phyloP scores from a whole-genome alignment of 1,284 basidiomycete genomes.

The Moesziomyces aphidis region DNA sequence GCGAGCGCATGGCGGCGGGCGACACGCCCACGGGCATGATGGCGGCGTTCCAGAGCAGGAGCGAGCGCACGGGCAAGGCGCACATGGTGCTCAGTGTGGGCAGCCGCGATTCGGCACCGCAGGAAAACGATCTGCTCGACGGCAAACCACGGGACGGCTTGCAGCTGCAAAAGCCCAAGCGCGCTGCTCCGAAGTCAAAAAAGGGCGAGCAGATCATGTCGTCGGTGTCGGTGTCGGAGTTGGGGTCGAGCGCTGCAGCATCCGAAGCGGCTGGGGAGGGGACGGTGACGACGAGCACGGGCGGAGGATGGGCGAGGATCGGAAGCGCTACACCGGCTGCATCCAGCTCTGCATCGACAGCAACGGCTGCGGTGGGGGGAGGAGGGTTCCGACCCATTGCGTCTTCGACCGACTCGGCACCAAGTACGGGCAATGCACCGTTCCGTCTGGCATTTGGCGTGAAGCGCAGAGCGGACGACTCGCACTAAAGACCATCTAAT shows the following conservation, averaged over 20 bases:
- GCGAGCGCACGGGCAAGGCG: constrained; percentile 63
- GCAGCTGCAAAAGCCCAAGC: constrained; percentile 25
- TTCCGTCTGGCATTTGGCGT: constrained; percentile 29
- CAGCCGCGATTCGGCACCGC: constrained; percentile 56
- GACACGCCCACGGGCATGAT: constrained; percentile 64
- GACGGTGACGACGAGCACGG: constrained; percentile 9
- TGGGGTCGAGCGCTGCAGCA: constrained; percentile 3
- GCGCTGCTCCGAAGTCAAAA: constrained; percentile 1
- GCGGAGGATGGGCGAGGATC: constrained; percentile 42
- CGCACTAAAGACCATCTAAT: neutral
- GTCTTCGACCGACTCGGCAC: constrained; percentile 4
- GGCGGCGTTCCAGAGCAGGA: constrained; percentile 58
- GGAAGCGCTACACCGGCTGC: constrained; percentile 43
- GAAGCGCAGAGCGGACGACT: constrained; percentile 27
- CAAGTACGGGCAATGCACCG: constrained; percentile 1
- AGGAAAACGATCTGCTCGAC: constrained; percentile 58
- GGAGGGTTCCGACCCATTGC: constrained; percentile 17
- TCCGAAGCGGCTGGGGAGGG: constrained; percentile 9
- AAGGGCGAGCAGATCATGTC: constrained; percentile 23
- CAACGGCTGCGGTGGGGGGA: neutral
- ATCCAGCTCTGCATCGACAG: neutral
- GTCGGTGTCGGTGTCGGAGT: too few relatives aligned
- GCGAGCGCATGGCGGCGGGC: constrained; percentile 64
- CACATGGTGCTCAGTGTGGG: constrained; percentile 68
- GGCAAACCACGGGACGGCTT: constrained; percentile 14